Percentiles rank a stretch among this genome's conserved stretches.
These are phyloP conservation scores for Pelargonium citronellum DNA, from an alignment of 441 rosid genomes.

Conservation along the genomic window DNA sequence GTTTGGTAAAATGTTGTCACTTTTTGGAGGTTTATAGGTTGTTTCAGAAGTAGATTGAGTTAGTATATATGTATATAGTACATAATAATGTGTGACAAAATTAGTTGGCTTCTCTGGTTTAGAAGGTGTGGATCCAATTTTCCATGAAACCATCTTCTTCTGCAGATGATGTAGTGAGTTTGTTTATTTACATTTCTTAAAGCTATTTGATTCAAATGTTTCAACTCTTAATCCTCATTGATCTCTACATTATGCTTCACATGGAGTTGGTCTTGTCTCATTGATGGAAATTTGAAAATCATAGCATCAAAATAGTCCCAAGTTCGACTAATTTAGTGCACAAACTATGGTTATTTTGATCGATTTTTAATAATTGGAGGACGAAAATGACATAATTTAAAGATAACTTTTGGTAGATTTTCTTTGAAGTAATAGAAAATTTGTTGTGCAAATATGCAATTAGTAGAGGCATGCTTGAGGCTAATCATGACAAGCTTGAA, in stretches of 20 bases:
- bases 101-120: too few species aligned
- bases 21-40: too few species aligned
- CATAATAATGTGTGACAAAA: too few species aligned
- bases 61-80: too few species aligned
- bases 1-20: neutral
- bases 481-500: neutral
- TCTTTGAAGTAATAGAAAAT: neutral
- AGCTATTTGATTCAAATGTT: neutral
- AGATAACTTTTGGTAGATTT: neutral
- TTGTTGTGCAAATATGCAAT: neutral
- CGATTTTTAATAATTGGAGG: too few species aligned
- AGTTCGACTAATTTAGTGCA: too few species aligned
- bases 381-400: too few species aligned
- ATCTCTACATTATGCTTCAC: neutral
- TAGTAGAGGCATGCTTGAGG: constrained; percentile 3
- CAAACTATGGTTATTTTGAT: too few species aligned
- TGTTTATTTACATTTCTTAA: neutral
- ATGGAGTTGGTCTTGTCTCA: neutral
- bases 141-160: neutral
- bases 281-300: neutral
- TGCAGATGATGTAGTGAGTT: neutral
- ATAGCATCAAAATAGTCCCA: too few species aligned
- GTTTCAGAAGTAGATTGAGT: too few species aligned
- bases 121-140: too few species aligned
- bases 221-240: neutral